Conservation (phyloP, 768 basidiomycete species). For the Daedaleopsis nitida region DNA sequence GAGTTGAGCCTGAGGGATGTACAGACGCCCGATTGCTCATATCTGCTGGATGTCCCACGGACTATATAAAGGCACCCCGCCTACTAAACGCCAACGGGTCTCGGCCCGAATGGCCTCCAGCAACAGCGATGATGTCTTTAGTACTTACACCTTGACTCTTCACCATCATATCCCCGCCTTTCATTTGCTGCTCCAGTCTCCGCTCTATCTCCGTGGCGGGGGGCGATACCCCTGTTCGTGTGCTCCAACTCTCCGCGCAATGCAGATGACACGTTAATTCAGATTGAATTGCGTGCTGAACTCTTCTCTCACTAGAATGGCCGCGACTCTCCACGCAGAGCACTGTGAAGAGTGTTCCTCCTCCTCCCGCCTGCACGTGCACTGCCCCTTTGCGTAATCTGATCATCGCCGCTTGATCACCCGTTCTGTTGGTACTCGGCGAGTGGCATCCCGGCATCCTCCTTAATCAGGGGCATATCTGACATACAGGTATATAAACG, state of each 20-base stretch:
- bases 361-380: conserved; percentile 1
- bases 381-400: conserved; percentile 8
- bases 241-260: no score
- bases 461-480: conserved; percentile 3
- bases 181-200: not conserved
- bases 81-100: not conserved
- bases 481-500: conserved; percentile 10
- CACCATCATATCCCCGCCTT: no score
- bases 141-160: no score
- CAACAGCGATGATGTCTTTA: no score
- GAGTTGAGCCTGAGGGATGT: no score
- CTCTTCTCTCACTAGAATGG: not conserved
- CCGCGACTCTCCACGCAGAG: not conserved
- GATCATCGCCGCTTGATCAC: conserved; percentile 16
- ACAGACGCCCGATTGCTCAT: no score
- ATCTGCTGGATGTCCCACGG: no score
- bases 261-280: no score
- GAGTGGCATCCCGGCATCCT: conserved; percentile 1
- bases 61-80: not conserved
- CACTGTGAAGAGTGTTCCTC: not conserved
- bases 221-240: no score
- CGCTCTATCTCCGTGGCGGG: no score
- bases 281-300: no score
- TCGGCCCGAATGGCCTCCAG: no score
- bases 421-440: conserved; percentile 9